Conservation (phyloP, 2,329 filamentous ascomycete genomes). For the Leptographium wingfieldii region DNA sequence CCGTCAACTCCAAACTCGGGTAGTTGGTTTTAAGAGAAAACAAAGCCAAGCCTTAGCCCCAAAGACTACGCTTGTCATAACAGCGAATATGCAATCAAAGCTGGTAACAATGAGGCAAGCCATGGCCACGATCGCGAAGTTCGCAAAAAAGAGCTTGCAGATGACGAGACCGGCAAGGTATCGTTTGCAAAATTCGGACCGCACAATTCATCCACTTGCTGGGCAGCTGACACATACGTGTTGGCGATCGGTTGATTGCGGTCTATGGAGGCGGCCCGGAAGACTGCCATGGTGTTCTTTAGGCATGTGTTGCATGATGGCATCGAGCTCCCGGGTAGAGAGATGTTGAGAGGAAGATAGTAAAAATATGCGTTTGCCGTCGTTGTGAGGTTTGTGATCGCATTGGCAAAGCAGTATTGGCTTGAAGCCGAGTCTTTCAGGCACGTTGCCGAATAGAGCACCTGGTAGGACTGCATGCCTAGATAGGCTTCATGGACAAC, state of each 20-base stretch:
- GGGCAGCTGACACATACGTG: conserved; percentile 60
- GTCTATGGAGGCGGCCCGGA: conserved; percentile 55
- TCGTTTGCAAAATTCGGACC: conserved; percentile 45
- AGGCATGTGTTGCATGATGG: conserved; percentile 69
- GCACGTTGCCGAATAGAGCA: conserved; percentile 71
- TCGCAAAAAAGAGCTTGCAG: conserved; percentile 7
- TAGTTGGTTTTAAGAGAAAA: background rate
- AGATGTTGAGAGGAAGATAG: conserved; percentile 67
- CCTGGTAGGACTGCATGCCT: conserved; percentile 64
- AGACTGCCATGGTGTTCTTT: conserved; percentile 70
- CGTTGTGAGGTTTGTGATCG: conserved; percentile 62
- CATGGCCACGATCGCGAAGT: background rate
- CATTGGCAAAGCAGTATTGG: conserved; percentile 72
- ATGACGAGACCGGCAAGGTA: conserved; percentile 29
- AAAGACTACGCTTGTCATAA: background rate
- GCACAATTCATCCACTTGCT: conserved; percentile 56
- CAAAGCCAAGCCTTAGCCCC: background rate
- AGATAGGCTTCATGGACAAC: conserved; percentile 62
- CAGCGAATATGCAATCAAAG: background rate
- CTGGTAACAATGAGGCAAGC: background rate
- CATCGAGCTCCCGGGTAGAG: conserved; percentile 51
- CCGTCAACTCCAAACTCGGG: too few species aligned
- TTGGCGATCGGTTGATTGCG: conserved; percentile 50
- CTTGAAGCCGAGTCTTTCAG: conserved; percentile 52
- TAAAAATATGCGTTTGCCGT: conserved; percentile 70